Evolutionary conservation across 805 yeast species (phyloP), one percentile per base, ranked within the genome.

Genomic region (Teunomyces aglyptinius): DNA sequence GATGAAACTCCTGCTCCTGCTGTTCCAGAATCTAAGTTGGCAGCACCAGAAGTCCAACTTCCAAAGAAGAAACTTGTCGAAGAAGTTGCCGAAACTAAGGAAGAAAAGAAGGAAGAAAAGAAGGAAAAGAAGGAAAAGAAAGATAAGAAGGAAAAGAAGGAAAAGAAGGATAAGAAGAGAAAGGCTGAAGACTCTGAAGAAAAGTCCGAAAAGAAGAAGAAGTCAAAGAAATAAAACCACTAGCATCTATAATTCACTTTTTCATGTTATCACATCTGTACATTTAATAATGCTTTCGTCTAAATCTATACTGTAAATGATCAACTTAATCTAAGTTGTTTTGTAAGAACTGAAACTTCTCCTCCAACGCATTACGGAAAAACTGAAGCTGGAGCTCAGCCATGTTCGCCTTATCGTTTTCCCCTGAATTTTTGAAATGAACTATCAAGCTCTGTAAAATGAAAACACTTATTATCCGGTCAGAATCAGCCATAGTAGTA

Each of bases 151-250:
- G 75, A 77, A 60, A 76, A 77, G 56, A 75, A 80, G 66, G 78
- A 79, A 61, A 78, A 83, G 62, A 80, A 83, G 77, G 80, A 81
- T 61, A 79, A 81, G 65, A 80, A 82, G 70, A 78, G 75, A 52
- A 73, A 78, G 64, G 76, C 78, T 66, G 75, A 74, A 49, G 64
- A 65, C 43, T 58, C 53, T 12, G 65, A 78, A 56, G 78, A 76
- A 46, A 73, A 77, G 61, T 60, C 67, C 49, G 65, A 74, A 42
- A 75, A 77, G 62, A 75, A 74, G 69, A 75, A 71, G 57, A 78
- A 80, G 71, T 75, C 81, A 67, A 62, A 72, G 38, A 36, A 36
- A 22, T 36, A 35, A 35, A 35, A 16, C 28, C 39, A 20, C 8
- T 36, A 36, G 39, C 39, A 36, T 36, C 39, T 29, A 45, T 34